Evolutionary conservation across 2,329 filamentous ascomycete species (phyloP).

Genomic region (Colletotrichum sp.): DNA sequence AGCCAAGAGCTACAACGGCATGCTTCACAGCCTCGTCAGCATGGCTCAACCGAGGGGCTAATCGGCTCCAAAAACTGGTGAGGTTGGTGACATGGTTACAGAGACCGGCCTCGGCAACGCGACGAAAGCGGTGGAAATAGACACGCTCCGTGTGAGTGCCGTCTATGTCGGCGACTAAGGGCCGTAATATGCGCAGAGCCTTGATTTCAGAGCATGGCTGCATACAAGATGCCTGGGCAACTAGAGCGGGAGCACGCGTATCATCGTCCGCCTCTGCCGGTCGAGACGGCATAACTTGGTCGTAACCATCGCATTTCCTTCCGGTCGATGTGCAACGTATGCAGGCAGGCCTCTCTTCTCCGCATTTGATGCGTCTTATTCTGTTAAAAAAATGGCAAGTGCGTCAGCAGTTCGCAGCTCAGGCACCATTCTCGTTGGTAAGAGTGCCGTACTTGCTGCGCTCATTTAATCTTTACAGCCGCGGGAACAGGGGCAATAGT

Average conservation of each 20-base stretch:
- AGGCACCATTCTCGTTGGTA: background rate
- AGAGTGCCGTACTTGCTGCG: slow-evolving; percentile 31
- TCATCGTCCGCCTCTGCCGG: background rate
- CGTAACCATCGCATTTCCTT: slow-evolving; percentile 40
- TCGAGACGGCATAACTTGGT: slow-evolving; percentile 9
- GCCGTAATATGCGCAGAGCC: slow-evolving; percentile 25
- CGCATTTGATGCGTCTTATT: slow-evolving; percentile 40
- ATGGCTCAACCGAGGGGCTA: slow-evolving; percentile 33
- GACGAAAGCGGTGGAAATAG: slow-evolving; percentile 39
- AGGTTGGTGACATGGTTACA: slow-evolving; percentile 31
- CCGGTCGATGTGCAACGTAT: slow-evolving; percentile 37
- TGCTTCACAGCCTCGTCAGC: slow-evolving; percentile 34
- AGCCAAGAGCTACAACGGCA: slow-evolving; percentile 37
- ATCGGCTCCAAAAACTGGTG: slow-evolving; percentile 32
- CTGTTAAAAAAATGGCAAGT: slow-evolving; percentile 23
- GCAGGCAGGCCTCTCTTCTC: slow-evolving; percentile 37
- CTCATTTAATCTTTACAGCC: background rate
- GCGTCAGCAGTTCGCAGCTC: background rate
- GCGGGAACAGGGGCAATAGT: background rate
- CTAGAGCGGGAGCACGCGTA: background rate
- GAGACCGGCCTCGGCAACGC: slow-evolving; percentile 31
- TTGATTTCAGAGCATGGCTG: background rate
- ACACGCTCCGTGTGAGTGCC: slow-evolving; percentile 36
- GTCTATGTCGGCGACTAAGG: slow-evolving; percentile 38
- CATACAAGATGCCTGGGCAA: background rate